phyloP scores from a whole-genome alignment of 257 asterid genomes.

The Cinchona pubescens region DNA sequence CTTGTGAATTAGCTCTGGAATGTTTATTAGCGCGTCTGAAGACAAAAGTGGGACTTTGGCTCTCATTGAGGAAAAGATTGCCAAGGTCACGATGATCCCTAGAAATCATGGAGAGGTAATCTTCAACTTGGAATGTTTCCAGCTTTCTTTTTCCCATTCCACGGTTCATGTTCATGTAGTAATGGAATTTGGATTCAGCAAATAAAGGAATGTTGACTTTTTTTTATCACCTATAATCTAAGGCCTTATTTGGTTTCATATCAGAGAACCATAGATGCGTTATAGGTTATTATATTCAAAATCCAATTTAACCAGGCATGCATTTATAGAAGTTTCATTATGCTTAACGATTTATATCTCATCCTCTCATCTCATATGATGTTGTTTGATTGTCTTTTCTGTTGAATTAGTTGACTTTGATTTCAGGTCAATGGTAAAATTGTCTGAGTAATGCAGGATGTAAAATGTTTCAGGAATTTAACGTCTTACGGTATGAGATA shows the following conservation, averaged over 20 bases:
- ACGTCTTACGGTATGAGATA: conserved; percentile 73
- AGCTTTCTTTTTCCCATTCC: background rate
- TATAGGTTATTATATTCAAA: conserved; percentile 2
- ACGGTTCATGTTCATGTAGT: background rate
- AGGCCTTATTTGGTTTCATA: background rate
- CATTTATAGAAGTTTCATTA: background rate
- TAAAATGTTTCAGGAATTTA: conserved; percentile 59
- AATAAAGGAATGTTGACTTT: background rate
- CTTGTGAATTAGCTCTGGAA: conserved; percentile 55
- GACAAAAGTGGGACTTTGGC: conserved; percentile 65
- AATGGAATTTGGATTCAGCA: background rate
- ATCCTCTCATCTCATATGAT: background rate
- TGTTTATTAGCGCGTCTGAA: conserved; percentile 66
- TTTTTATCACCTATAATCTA: background rate
- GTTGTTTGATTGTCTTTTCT: conserved; percentile 6
- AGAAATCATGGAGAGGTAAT: conserved; percentile 68
- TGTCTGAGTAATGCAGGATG: conserved; percentile 16
- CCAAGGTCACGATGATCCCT: conserved; percentile 67
- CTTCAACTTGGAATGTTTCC: background rate
- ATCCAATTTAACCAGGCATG: conserved; percentile 4
- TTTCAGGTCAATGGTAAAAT: background rate
- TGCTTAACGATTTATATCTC: background rate
- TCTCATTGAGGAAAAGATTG: conserved; percentile 68
- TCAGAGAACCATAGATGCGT: background rate
- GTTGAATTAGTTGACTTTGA: background rate